These are phyloP conservation scores for Saccharomycopsis schoenii DNA, from an alignment of 805 yeast species.

Conservation along the genomic window DNA sequence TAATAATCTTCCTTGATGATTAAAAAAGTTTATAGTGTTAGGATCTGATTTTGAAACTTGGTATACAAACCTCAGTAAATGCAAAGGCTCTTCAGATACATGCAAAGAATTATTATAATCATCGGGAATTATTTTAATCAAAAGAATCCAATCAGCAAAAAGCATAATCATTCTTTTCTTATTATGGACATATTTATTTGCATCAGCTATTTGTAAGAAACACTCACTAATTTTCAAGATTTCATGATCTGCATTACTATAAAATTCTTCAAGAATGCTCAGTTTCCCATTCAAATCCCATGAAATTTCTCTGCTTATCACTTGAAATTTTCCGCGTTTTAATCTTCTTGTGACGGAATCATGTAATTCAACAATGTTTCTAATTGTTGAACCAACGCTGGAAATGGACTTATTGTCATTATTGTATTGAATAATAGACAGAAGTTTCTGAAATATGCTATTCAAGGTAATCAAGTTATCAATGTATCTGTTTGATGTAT, in stretches of 20 bases:
- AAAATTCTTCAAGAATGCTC: slow-evolving; percentile 10
- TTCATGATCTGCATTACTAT: background rate
- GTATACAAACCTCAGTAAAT: slow-evolving; percentile 5
- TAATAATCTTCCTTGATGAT: slow-evolving; percentile 13
- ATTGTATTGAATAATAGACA: background rate
- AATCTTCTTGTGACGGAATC: slow-evolving; percentile 9
- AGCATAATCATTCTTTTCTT: slow-evolving; percentile 16
- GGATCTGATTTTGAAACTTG: slow-evolving; percentile 17
- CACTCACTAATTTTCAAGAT: background rate
- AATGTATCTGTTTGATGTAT: background rate
- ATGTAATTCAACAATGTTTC: slow-evolving; percentile 1
- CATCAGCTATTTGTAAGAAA: background rate
- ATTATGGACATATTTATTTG: slow-evolving; percentile 11
- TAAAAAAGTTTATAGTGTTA: slow-evolving; percentile 16
- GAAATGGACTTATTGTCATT: background rate
- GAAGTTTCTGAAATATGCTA: background rate
- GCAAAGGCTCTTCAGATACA: slow-evolving; percentile 16
- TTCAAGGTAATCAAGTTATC: background rate
- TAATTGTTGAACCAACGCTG: background rate
- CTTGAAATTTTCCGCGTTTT: slow-evolving; percentile 8
- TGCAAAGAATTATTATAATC: slow-evolving; percentile 12
- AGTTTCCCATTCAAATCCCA: slow-evolving; percentile 1
- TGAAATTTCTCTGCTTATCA: slow-evolving; percentile 13
- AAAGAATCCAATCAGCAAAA: slow-evolving; percentile 16
- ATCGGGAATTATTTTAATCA: slow-evolving; percentile 7